Base-by-base conservation (phyloP, 805 yeast genomes). In the Metschnikowia gruessii region DNA sequence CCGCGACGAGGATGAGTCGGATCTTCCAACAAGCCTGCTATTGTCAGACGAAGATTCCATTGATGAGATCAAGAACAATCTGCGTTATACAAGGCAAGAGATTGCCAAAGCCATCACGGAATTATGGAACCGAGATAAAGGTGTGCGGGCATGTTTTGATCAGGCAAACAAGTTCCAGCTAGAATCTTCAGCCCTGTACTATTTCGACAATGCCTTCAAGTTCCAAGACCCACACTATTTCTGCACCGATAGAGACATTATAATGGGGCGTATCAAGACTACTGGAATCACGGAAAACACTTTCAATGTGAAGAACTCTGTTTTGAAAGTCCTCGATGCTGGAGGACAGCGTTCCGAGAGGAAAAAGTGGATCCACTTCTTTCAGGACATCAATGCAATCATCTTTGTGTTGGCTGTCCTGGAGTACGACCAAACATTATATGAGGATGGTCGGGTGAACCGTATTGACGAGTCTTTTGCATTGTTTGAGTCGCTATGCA, bases 281-380 rank as follows among this genome's bases (percentile, higher is more conserved):
- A 91, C 97, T 0, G 99, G 99, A 3, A 89, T 94, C 43, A 86
- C 95, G 1, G 96, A 92, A 63, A 85, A 94, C 5, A 78, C 75
- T 45, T 91, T 94, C 68, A 74, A 75, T 46, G 80, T 92, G 50
- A 72, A 72, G 41, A 75, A 80, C 2, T 76, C 81, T 39, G 79
- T 75, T 53, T 83, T 91, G 62, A 82, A 81, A 58, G 87, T 94
- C 35, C 69, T 90, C 24, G 99, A 94, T 72, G 98, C 97, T 3
- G 99, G 99, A 43, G 99, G 99, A 1, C 97, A 91, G 68, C 70
- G 97, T 50, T 81, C 88, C 17, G 97, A 91, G 63, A 76, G 97
- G 50, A 81, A 85, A 56, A 91, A 91, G 63, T 91, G 97, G 97
- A 87, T 91, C 52, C 96, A 90, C 61, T 88, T 95, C 60, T 91